Base-by-base conservation (phyloP, 805 yeast genomes). In the Torulaspora indica region DNA sequence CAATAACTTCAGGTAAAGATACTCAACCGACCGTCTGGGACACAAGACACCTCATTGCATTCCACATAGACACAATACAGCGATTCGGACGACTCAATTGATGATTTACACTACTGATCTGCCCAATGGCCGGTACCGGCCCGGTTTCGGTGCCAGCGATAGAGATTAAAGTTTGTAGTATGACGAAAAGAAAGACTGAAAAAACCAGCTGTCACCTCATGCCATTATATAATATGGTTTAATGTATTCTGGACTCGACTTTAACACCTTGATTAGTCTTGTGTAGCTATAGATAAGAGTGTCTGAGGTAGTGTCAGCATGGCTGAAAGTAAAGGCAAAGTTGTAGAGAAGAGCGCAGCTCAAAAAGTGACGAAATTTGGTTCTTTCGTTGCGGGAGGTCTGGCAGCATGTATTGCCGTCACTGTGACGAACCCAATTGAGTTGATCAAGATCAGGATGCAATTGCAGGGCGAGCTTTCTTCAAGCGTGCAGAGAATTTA, bases 381-480 rank as follows among this genome's bases (percentile, higher is more conserved):
- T 15, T 95, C 96, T 1, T 88, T 90, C 56, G 57, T 81, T 4
- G 96, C 96, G 3, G 97, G 96, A 44, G 95, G 93, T 7, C 46
- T 85, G 12, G 98, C 98, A 2, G 97, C 98, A 2, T 90, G 98
- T 71, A 93, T 95, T 43, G 98, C 98, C 0, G 98, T 93, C 35
- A 91, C 97, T 0, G 82, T 91, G 61, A 90, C 98, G 3, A 93
- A 93, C 63, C 98, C 98, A 5, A 83, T 93, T 51, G 98, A 93
- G 66, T 72, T 93, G 49, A 88, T 91, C 55, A 93, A 93, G 69
- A 93, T 95, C 7, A 73, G 98, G 69, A 85, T 91, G 95, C 98
- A 93, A 66, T 72, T 93, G 37, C 97, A 93, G 66, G 98, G 98
- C 48, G 98, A 93, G 67, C 72, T 91, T 40, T 73, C 82, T 10